Evolutionary conservation across 176 grass and related monocot genomes (phyloP).

Genomic region (Chloris gayana): DNA sequence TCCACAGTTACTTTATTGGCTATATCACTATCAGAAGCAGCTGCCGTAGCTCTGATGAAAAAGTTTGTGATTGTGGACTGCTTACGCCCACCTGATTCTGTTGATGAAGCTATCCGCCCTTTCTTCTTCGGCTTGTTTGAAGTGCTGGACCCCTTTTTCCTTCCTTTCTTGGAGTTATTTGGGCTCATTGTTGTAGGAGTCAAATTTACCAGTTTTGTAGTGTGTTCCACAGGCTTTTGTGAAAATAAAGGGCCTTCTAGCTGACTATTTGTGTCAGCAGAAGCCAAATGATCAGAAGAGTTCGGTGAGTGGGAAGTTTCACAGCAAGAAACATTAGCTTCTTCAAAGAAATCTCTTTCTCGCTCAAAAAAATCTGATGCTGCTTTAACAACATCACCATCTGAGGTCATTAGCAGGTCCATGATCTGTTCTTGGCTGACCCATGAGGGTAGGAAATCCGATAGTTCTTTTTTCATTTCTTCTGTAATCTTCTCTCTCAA

Average conservation of each 20-base stretch:
- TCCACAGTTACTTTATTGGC: constrained; percentile 32
- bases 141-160: constrained; percentile 56
- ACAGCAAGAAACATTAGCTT: constrained; percentile 70
- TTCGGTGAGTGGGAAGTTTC: constrained; percentile 33
- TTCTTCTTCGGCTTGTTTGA: constrained; percentile 84
- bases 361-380: constrained; percentile 84
- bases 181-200: constrained; percentile 33
- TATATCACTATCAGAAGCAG: constrained; percentile 36
- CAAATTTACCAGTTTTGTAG: constrained; percentile 43
- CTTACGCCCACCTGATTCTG: constrained; percentile 63
- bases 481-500: constrained; percentile 50
- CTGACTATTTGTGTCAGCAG: constrained; percentile 44
- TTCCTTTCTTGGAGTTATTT: constrained; percentile 52
- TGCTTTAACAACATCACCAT: constrained; percentile 76
- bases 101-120: constrained; percentile 48
- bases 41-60: constrained; percentile 50
- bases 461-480: constrained; percentile 68
- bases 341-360: constrained; percentile 92
- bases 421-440: constrained; percentile 69
- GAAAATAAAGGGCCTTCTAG: constrained; percentile 52
- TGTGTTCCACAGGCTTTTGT: constrained; percentile 49
- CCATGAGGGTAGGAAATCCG: constrained; percentile 85
- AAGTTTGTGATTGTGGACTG: constrained; percentile 84
- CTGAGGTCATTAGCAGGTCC: constrained; percentile 59
- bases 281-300: constrained; percentile 46